phyloP scores from a whole-genome alignment of 371 early-diverging fungal species.

The Apophysomyces ossiformis region DNA sequence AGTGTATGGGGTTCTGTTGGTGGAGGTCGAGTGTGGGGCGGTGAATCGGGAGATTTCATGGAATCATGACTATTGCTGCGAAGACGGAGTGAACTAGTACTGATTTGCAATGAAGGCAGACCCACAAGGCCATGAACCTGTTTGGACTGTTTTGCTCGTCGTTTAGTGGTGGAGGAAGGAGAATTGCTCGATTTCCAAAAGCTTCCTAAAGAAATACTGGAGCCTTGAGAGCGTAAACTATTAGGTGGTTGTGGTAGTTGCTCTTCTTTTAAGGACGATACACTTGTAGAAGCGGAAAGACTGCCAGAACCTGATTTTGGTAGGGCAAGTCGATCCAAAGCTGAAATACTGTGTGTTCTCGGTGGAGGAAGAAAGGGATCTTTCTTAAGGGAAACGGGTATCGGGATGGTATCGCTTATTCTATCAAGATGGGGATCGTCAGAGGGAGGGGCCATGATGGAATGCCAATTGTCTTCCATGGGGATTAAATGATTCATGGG shows the following conservation, averaged over 20 bases:
- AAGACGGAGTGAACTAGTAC: slow-evolving; percentile 5
- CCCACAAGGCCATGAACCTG: not conserved
- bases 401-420: not conserved
- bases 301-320: not conserved
- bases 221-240: not conserved
- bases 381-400: not conserved
- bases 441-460: no score
- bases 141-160: not conserved
- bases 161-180: not conserved
- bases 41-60: not conserved
- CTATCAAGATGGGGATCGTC: no score
- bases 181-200: slow-evolving; percentile 9
- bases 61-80: slow-evolving; percentile 5
- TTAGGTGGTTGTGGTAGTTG: not conserved
- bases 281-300: not conserved
- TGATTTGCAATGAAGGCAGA: slow-evolving; percentile 11
- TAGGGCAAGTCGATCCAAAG: not conserved
- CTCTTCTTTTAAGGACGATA: not conserved
- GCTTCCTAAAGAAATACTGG: not conserved
- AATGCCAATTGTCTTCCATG: no score
- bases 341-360: not conserved
- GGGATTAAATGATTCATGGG: no score
- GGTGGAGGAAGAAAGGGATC: not conserved
- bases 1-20: not conserved
- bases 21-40: not conserved